Conservation (phyloP, 2,329 filamentous ascomycete species). For the Chaetothyriales sp. region DNA sequence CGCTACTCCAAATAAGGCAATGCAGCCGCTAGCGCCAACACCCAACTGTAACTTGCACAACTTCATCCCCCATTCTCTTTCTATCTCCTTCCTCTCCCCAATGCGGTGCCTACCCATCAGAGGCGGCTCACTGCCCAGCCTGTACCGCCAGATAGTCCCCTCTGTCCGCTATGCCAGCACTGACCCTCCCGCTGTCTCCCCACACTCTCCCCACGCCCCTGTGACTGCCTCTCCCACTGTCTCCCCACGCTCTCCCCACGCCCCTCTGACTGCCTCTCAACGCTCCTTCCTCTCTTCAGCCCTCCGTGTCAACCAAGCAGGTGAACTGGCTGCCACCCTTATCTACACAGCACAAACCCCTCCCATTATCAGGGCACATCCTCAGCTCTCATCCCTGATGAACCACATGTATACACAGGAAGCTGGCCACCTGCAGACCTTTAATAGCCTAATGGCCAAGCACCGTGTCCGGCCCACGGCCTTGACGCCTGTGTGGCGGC, state of each 20-base stretch:
- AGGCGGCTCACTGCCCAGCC: neutral
- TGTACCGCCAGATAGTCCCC: neutral
- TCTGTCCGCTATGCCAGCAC: neutral
- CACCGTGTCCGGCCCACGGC: slow-evolving; percentile 86
- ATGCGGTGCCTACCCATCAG: neutral
- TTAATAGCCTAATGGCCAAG: slow-evolving; percentile 67
- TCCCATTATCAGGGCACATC: slow-evolving; percentile 62
- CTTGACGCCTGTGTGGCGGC: slow-evolving; percentile 81
- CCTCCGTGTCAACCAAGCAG: slow-evolving; percentile 91
- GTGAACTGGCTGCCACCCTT: slow-evolving; percentile 87
- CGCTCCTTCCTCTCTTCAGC: slow-evolving; percentile 63
- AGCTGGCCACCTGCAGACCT: slow-evolving; percentile 69
- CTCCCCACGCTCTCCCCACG: neutral
- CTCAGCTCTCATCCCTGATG: slow-evolving; percentile 82
- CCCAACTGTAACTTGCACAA: neutral
- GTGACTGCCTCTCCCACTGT: neutral
- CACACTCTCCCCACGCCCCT: neutral
- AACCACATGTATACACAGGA: slow-evolving; percentile 98
- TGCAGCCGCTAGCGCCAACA: neutral
- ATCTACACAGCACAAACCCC: slow-evolving; percentile 88
- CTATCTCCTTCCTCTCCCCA: neutral
- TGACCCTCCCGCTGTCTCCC: too few relatives aligned
- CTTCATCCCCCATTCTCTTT: neutral
- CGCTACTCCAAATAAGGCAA: neutral
- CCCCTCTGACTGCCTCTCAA: neutral